Percentiles rank a stretch among this genome's conserved stretches.
These are phyloP conservation scores for Melocanna baccifera DNA, from an alignment of 176 grass and related monocot genomes.

Conservation along the genomic window DNA sequence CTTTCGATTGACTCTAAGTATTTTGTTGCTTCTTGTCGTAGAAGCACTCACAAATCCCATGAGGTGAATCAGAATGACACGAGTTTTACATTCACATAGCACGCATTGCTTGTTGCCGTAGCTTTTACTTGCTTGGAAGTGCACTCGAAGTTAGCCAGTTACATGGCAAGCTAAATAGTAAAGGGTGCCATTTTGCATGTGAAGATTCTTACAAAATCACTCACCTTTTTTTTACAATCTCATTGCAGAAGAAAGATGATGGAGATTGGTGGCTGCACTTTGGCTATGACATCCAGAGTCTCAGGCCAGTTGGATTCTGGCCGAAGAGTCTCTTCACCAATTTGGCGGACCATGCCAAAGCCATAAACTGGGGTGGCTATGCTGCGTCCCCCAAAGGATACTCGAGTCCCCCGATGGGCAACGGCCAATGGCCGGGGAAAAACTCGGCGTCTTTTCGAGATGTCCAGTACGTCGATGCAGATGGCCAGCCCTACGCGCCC, in stretches of 20 bases:
- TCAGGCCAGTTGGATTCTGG: neutral
- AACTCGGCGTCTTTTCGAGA: neutral
- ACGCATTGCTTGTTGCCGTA: too few species aligned
- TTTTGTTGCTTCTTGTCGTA: too few species aligned
- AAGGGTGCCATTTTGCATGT: neutral
- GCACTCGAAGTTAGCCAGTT: too few species aligned
- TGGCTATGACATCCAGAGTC: neutral
- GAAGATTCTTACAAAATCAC: neutral
- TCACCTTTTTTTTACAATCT: neutral
- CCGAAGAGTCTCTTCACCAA: neutral
- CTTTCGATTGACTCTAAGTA: too few species aligned
- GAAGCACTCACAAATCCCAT: too few species aligned
- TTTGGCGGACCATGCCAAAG: neutral
- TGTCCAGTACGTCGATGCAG: neutral
- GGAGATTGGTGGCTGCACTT: slow-evolving; percentile 29
- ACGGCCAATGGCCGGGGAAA: slow-evolving; percentile 1
- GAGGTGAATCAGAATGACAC: too few species aligned
- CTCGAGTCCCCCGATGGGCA: slow-evolving; percentile 1
- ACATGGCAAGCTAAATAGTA: too few species aligned
- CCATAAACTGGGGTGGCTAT: neutral
- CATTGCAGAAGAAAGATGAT: neutral
- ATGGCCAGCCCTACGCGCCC: neutral
- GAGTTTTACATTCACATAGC: too few species aligned
- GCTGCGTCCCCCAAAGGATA: neutral
- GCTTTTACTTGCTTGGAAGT: too few species aligned